These are phyloP conservation scores for Trichophyton simii DNA, from an alignment of 2,329 filamentous ascomycete genomes.

Conservation along the genomic window DNA sequence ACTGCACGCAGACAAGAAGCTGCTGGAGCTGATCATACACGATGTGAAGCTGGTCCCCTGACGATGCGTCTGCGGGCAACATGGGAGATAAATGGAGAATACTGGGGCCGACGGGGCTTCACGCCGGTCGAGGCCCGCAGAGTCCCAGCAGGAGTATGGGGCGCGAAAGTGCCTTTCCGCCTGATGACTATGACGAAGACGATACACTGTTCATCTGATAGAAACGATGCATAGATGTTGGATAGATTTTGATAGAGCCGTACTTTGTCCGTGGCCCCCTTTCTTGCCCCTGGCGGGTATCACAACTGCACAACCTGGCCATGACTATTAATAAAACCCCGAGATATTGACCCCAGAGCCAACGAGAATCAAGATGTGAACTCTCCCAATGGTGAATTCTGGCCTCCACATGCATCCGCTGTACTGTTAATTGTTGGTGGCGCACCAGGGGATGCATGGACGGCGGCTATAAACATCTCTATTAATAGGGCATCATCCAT, in stretches of 20 bases:
- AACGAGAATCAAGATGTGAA: background rate
- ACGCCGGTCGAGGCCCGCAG: slow-evolving; percentile 1
- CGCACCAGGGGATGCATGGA: background rate
- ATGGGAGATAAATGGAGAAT: background rate
- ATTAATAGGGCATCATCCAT: background rate
- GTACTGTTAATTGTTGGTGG: background rate
- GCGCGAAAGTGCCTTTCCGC: background rate
- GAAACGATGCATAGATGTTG: background rate
- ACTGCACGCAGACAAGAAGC: background rate
- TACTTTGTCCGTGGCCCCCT: no score
- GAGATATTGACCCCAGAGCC: no score
- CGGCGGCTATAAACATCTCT: background rate
- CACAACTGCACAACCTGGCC: no score
- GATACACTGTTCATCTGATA: background rate
- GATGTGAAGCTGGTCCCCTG: background rate
- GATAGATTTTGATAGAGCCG: no score
- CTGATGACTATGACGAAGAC: slow-evolving; percentile 8
- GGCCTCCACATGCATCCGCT: background rate
- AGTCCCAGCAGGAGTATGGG: slow-evolving; percentile 7
- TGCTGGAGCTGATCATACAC: background rate
- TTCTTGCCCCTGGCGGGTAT: background rate
- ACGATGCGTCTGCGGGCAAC: slow-evolving; percentile 8
- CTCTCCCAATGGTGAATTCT: background rate
- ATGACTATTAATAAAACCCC: no score
- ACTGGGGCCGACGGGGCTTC: slow-evolving; percentile 10